These are phyloP conservation scores for Phytomonas sp. DNA, from an alignment of 208 protist genomes.

Conservation along the genomic window DNA sequence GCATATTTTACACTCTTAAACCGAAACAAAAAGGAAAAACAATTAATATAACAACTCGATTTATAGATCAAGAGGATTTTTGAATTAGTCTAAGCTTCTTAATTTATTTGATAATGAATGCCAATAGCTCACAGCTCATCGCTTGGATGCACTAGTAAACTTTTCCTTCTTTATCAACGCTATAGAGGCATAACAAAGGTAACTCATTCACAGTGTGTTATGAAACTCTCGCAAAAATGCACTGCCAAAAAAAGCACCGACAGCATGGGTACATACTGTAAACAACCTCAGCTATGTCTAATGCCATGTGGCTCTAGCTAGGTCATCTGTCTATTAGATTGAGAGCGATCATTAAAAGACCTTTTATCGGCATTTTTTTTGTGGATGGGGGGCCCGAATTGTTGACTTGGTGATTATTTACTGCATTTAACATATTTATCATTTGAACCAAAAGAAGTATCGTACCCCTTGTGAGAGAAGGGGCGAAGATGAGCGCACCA, in stretches of 20 bases:
- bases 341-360: background rate
- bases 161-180: conserved; percentile 15
- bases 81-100: background rate
- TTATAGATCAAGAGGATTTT: background rate
- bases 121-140: background rate
- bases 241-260: background rate
- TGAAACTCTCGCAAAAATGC: background rate
- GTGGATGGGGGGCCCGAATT: background rate
- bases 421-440: background rate
- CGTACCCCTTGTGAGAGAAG: background rate
- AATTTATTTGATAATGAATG: background rate
- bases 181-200: background rate
- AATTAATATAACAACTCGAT: background rate
- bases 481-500: background rate
- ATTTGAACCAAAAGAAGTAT: conserved; percentile 10
- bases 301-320: background rate
- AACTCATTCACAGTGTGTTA: background rate
- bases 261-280: background rate
- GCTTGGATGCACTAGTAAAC: conserved; percentile 1
- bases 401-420: background rate
- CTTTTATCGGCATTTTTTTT: background rate
- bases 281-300: background rate
- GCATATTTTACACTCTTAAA: conserved; percentile 8
- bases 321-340: background rate
- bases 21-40: background rate